These are phyloP conservation scores for Tuctoria greenei DNA, from an alignment of 176 grass and related monocot species.

Conservation along the genomic window DNA sequence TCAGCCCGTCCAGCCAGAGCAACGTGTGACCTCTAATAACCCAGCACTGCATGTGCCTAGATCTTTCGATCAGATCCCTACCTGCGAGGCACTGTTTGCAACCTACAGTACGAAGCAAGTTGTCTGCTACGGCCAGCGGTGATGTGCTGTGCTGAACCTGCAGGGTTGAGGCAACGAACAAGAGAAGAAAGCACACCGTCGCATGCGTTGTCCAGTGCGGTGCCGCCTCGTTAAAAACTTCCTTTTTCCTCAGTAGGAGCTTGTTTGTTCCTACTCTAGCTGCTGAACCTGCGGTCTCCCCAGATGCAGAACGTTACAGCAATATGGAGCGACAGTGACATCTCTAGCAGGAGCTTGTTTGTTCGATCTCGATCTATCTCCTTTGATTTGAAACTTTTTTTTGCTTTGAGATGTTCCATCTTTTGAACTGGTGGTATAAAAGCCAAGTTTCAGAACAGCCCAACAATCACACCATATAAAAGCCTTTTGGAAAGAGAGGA, in stretches of 20 bases:
- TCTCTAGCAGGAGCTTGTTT: not conserved
- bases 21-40: not conserved
- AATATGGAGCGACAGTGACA: not conserved
- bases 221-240: not conserved
- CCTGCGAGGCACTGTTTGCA: not conserved
- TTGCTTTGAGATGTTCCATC: too few species aligned
- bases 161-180: not conserved
- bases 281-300: conserved; percentile 18
- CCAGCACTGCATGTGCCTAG: not conserved
- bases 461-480: too few species aligned
- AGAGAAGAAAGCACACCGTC: not conserved
- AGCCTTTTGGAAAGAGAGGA: not conserved
- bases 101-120: not conserved
- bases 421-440: too few species aligned
- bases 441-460: not conserved
- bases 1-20: not conserved
- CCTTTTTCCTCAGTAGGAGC: too few species aligned
- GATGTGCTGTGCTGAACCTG: not conserved
- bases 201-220: not conserved
- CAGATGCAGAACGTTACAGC: conserved; percentile 20
- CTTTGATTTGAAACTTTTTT: not conserved
- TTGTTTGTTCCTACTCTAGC: too few species aligned
- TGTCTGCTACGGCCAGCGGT: not conserved
- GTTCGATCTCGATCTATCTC: not conserved
- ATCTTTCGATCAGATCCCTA: not conserved